Conservation (phyloP, 2,329 filamentous ascomycete species). For the Bimuria novae-zelandiae region DNA sequence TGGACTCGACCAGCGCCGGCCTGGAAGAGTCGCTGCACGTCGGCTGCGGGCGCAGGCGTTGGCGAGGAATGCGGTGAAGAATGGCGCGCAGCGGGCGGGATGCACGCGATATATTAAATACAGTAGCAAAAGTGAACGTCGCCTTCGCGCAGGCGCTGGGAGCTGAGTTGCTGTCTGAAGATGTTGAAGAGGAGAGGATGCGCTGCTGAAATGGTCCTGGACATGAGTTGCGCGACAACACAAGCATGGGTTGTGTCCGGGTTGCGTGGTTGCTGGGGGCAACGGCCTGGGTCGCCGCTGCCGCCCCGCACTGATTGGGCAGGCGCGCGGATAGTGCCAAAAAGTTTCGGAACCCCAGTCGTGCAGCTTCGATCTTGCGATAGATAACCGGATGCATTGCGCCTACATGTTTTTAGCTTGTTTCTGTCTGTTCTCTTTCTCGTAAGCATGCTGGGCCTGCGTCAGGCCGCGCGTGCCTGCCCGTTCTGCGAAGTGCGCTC, state of each 20-base stretch:
- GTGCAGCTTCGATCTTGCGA: neutral
- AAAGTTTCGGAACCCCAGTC: conserved; percentile 7
- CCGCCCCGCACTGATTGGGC: conserved; percentile 12
- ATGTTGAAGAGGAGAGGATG: conserved; percentile 32
- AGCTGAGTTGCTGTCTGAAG: conserved; percentile 23
- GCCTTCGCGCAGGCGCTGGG: conserved; percentile 32
- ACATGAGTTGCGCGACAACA: conserved; percentile 30
- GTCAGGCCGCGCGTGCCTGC: conserved; percentile 40
- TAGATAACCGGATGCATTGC: neutral
- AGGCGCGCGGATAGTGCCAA: conserved; percentile 5
- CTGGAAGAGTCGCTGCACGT: conserved; percentile 25
- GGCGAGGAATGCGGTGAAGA: conserved; percentile 38
- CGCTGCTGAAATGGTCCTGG: conserved; percentile 26
- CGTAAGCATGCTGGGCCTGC: conserved; percentile 37
- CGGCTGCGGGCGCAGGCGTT: conserved; percentile 24
- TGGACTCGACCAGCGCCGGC: conserved; percentile 16
- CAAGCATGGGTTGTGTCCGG: conserved; percentile 25
- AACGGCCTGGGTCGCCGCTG: conserved; percentile 2
- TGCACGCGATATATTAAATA: conserved; percentile 24
- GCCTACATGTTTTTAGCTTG: neutral
- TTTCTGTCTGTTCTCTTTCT: neutral
- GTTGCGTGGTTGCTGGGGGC: conserved; percentile 24
- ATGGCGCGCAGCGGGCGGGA: conserved; percentile 30
- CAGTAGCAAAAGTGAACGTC: conserved; percentile 31
- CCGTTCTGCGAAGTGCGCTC: conserved; percentile 50